phyloP scores from a whole-genome alignment of 148 eudicot genomes.

The Spergularia marina region DNA sequence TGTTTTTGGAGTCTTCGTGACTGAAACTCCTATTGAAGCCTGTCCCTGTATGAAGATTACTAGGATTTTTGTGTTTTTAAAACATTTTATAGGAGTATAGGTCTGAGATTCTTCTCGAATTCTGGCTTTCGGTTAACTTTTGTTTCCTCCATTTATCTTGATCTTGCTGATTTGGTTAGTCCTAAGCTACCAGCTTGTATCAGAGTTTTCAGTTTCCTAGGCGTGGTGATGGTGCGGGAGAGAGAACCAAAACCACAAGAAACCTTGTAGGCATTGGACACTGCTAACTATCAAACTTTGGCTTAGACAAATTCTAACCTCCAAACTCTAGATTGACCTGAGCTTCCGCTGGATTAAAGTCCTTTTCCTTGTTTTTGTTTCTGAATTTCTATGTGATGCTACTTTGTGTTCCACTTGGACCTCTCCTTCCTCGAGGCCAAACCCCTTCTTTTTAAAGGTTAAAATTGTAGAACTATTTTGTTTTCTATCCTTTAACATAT shows the following conservation, averaged over 20 bases:
- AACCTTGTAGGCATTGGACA: background rate
- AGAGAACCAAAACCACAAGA: background rate
- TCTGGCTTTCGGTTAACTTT: background rate
- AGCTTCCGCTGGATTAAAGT: background rate
- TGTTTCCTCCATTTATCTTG: background rate
- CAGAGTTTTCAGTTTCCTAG: background rate
- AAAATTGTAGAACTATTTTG: background rate
- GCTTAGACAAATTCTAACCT: background rate
- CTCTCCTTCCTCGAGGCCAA: background rate
- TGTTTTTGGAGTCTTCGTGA: background rate
- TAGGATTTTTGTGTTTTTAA: background rate
- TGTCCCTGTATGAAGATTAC: background rate
- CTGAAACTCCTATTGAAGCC: background rate
- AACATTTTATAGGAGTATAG: background rate
- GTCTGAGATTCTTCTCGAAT: background rate
- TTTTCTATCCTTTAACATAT: background rate
- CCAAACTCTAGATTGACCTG: background rate
- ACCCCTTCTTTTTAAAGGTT: background rate
- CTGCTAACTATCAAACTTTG: background rate
- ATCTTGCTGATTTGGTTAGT: background rate
- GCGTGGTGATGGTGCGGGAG: background rate
- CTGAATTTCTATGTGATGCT: constrained; percentile 1
- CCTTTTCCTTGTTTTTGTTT: background rate
- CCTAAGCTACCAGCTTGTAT: background rate
- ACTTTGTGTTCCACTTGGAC: background rate